Evolutionary conservation across 2,329 filamentous ascomycete species (phyloP).

Genomic region (Colletotrichum caudatum): DNA sequence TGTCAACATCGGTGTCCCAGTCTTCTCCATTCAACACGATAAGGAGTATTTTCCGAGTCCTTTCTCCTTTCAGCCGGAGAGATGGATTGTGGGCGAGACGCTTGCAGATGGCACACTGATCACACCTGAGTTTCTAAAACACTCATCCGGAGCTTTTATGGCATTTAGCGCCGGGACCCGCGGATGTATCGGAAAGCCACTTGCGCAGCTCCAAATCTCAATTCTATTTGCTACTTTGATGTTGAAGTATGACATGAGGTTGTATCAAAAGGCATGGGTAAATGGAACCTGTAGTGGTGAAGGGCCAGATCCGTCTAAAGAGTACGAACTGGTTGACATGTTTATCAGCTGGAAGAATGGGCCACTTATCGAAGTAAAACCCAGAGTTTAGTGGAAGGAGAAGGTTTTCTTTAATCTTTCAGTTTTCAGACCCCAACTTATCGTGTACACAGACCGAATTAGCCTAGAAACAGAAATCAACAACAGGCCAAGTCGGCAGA

Average conservation of each 20-base stretch:
- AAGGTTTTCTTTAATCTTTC: no score
- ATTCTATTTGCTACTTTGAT: slow-evolving; percentile 19
- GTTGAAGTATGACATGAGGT: slow-evolving; percentile 28
- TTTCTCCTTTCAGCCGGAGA: slow-evolving; percentile 21
- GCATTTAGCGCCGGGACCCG: slow-evolving; percentile 30
- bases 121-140: slow-evolving; percentile 16
- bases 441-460: no score
- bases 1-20: slow-evolving; percentile 23
- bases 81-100: slow-evolving; percentile 25
- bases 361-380: slow-evolving; percentile 5
- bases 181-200: slow-evolving; percentile 25
- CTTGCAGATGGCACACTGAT: slow-evolving; percentile 13
- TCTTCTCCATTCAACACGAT: slow-evolving; percentile 30
- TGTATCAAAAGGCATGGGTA: slow-evolving; percentile 10
- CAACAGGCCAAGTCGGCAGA: no score
- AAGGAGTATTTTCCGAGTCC: slow-evolving; percentile 19
- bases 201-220: slow-evolving; percentile 23
- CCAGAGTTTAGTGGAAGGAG: no score
- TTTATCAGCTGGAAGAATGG: slow-evolving; percentile 35
- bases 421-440: no score
- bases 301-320: slow-evolving; percentile 17
- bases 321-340: slow-evolving; percentile 27
- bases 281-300: slow-evolving; percentile 4
- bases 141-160: slow-evolving; percentile 17
- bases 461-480: no score